phyloP scores from a whole-genome alignment of 192 early-diverging fungal species.

The Coemansia sp. region DNA sequence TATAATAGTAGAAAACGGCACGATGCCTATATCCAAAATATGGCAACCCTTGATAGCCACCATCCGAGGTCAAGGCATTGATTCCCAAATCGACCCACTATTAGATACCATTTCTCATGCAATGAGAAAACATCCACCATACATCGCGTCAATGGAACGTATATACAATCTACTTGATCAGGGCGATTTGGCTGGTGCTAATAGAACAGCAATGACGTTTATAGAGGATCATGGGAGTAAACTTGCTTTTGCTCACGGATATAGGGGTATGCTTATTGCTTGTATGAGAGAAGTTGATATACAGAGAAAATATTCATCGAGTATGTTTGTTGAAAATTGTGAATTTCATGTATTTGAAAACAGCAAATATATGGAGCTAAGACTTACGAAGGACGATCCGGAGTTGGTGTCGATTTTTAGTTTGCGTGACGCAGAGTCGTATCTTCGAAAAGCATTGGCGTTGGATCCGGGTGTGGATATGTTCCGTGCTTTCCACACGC shows the following conservation, averaged over 20 bases:
- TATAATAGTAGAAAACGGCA: conserved; percentile 15
- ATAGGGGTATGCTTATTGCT: conserved; percentile 31
- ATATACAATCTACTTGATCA: conserved; percentile 17
- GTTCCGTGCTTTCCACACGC: conserved; percentile 29
- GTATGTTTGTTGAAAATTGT: not conserved
- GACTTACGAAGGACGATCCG: conserved; percentile 8
- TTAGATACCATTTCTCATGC: conserved; percentile 20
- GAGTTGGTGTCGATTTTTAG: conserved; percentile 16
- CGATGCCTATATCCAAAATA: conserved; percentile 15
- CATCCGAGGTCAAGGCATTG: conserved; percentile 16
- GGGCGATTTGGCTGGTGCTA: conserved; percentile 11
- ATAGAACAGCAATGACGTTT: conserved; percentile 16
- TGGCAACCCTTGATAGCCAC: conserved; percentile 34
- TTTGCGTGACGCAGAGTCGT: conserved; percentile 21
- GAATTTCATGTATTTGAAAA: conserved; percentile 22
- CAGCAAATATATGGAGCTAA: conserved; percentile 18
- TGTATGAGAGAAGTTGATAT: conserved; percentile 40
- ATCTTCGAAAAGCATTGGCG: conserved; percentile 20
- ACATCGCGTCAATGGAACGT: conserved; percentile 24
- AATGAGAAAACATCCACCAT: conserved; percentile 7
- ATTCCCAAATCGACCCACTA: conserved; percentile 2
- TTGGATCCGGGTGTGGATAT: conserved; percentile 23
- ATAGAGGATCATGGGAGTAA: conserved; percentile 24
- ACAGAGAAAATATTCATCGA: not conserved
- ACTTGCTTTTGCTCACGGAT: conserved; percentile 32